These are phyloP conservation scores for Metschnikowia arizonensis DNA, from an alignment of 805 yeast genomes.

Conservation along the genomic window DNA sequence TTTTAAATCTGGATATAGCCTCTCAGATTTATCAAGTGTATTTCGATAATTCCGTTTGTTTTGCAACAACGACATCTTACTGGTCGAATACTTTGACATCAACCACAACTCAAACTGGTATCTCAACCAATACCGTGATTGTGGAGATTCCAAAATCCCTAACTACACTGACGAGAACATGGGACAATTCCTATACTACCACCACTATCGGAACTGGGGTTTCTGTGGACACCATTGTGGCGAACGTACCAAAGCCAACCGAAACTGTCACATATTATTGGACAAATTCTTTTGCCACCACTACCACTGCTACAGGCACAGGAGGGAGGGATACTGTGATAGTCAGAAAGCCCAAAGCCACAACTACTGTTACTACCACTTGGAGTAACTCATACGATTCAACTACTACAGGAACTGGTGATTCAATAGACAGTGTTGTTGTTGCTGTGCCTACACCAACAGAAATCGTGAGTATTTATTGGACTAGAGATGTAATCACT, in stretches of 20 bases:
- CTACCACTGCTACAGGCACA: background rate
- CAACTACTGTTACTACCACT: background rate
- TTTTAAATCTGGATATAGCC: background rate
- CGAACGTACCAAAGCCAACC: slow-evolving; percentile 12
- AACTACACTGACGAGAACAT: slow-evolving; percentile 15
- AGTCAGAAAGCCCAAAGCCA: background rate
- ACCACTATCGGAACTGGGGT: slow-evolving; percentile 1
- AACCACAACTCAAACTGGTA: too few species aligned
- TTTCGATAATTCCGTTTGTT: too few species aligned
- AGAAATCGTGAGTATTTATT: background rate
- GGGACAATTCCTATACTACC: slow-evolving; percentile 11
- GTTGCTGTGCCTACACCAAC: background rate
- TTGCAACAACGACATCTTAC: too few species aligned
- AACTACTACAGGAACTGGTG: background rate
- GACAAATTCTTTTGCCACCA: slow-evolving; percentile 5
- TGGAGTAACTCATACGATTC: background rate
- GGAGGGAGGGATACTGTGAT: background rate
- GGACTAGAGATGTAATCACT: background rate
- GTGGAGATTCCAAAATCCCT: slow-evolving; percentile 19
- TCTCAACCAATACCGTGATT: background rate
- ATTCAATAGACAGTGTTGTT: background rate
- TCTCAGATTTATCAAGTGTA: background rate
- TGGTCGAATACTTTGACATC: too few species aligned
- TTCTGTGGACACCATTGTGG: slow-evolving; percentile 8
- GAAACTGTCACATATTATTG: slow-evolving; percentile 13